Base-by-base conservation (phyloP, 2,329 filamentous ascomycete species). In the Cladophialophora bantiana region DNA sequence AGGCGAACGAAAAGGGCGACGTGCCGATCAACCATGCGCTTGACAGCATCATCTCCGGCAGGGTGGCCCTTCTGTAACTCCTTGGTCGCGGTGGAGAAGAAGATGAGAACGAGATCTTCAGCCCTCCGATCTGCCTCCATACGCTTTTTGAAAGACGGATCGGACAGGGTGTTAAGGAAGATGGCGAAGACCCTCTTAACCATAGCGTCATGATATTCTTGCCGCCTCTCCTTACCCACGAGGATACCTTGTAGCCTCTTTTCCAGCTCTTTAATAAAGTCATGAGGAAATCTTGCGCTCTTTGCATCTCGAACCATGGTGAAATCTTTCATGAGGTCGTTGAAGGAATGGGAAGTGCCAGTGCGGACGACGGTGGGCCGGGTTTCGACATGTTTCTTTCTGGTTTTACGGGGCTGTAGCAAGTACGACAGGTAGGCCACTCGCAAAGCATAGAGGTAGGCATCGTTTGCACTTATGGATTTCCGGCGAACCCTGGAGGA, bases 141-240 rank as follows among this genome's bases (percentile, higher is more conserved):
- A 66, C 89, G 90, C 81, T 93, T 96, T 72, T 92, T 90, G 75
- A 97, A 97, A 54, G 88, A 89, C 68, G 89, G 89, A 69, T 96
- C 92, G 73, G 94, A 97, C 77, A 99, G 91, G 64, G 93, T 91
- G 66, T 94, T 97, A 77, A 97, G 90, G 70, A 97, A 97, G 71
- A 93, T 92, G 63, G 93, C 95, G 81, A 99, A 99, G 1, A 93
- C 96, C 68, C 94, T 87, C 81, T 97, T 97, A 71, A 99, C 90
- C 32, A 90, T 84, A n/a, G 91, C 84, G 82, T 99, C 95, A 75
- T 90, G 92, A 80, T 91, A 99, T 75, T 96, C 95, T 13, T 92
- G 93, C 76, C 94, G 86, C 72, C 85, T 89, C 80, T 98, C 95
- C 68, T 85, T 90, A 45, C 94, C 93, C 73, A 90, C 87, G 73